Evolutionary conservation across 2,329 filamentous ascomycete genomes (phyloP), one percentile per base, ranked within the genome.

Genomic region (Calonectria leucothoes): DNA sequence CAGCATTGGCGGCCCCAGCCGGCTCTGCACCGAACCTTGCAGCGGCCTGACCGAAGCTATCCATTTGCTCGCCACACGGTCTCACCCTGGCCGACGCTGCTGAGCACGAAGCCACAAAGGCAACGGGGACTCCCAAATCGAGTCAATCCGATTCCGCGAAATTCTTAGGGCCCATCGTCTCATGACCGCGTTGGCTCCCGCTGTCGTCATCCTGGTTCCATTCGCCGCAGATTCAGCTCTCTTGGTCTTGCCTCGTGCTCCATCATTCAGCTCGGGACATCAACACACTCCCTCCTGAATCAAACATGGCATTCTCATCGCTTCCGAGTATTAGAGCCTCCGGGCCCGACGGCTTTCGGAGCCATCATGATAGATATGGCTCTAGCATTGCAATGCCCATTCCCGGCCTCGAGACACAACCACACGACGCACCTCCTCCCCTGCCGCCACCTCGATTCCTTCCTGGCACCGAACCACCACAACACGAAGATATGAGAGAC

Each of bases 361-460:
- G 72, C 68, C 76, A 79, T 69, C 82, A 82, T 75, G 82, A 84
- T 37, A 77, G 81, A 45, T 85, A 81, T 72, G 76, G 82, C 66
- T 76, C 79, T 49, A 84, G 81, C 69, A 85, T 80, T 57, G 84
- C 86, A 51, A 84, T 88, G 80, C 81, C 85, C 63, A 88, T 89
- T 72, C 87, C 86, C 39, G 85, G 86, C 63, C 78, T 83, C 52
- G 75, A 80, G 17, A 75, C 77, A 55, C 80, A 79, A 71, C 75
- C 79, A 71, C 75, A 80, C 72, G 79, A 83, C 74, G 85, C 82
- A 3, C 87, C 87, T 73, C 87, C 87, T 66, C 84, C 87, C 42
- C 76, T 89, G 55, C 87, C 87, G n/a, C 87, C 87, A n/a, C 87
- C 87, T 6, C 82, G 82, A 61, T 79, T 82, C 39, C 80, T 84